Evolutionary conservation across 2,329 filamentous ascomycete genomes (phyloP).

Genomic region (Alternaria postmessia): DNA sequence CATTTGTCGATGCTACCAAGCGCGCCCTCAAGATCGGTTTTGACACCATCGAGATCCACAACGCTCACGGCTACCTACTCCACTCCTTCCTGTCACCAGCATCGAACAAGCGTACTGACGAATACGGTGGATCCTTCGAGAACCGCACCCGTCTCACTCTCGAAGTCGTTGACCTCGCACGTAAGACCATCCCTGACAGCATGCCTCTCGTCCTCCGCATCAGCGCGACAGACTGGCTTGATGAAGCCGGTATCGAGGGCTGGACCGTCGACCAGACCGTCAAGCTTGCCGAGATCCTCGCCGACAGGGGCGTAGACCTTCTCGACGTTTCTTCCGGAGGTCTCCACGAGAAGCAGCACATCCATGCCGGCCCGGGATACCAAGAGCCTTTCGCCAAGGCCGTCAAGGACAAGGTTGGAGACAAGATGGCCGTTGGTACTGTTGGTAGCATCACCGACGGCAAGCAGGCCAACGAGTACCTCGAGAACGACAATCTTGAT

Average conservation of each 20-base stretch:
- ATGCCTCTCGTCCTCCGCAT: constrained; percentile 79
- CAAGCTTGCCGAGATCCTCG: constrained; percentile 71
- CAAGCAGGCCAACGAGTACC: constrained; percentile 64
- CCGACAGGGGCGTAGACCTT: constrained; percentile 78
- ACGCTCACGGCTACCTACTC: constrained; percentile 80
- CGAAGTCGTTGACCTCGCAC: constrained; percentile 70
- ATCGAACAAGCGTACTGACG: constrained; percentile 73
- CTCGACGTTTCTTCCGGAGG: constrained; percentile 84
- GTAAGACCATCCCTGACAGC: constrained; percentile 68
- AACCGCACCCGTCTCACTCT: constrained; percentile 74
- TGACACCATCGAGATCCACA: constrained; percentile 82
- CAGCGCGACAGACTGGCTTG: constrained; percentile 79
- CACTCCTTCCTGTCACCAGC: constrained; percentile 74
- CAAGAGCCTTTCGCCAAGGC: constrained; percentile 76
- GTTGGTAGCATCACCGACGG: constrained; percentile 78
- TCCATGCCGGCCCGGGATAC: constrained; percentile 70
- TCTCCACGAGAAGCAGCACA: constrained; percentile 68
- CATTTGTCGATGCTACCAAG: constrained; percentile 69
- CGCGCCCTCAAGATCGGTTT: constrained; percentile 67
- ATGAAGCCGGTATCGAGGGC: constrained; percentile 65
- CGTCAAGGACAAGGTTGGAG: constrained; percentile 78
- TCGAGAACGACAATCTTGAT: constrained; percentile 61
- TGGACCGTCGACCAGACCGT: constrained; percentile 74
- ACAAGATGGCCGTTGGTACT: constrained; percentile 72
- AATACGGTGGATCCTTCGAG: constrained; percentile 74